Percentiles rank a stretch among this genome's conserved stretches.
These are phyloP conservation scores for Amborella trichopoda DNA, from an alignment of 164 flowering plant species.

Conservation along the genomic window DNA sequence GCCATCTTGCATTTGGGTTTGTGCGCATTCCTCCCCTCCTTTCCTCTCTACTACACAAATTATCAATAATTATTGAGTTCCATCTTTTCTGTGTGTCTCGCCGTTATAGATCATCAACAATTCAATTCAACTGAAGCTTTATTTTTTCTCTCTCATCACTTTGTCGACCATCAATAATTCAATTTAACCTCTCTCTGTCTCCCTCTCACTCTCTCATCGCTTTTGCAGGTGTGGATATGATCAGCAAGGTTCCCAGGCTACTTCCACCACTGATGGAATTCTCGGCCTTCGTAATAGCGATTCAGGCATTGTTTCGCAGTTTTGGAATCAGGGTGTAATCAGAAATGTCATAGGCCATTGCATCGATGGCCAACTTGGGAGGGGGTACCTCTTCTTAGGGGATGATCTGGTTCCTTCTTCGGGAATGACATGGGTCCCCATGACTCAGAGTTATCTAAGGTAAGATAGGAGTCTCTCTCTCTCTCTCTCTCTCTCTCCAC, in stretches of 20 bases:
- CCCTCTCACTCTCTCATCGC: not conserved
- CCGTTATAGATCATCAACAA: too few relatives aligned
- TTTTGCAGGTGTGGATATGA: constrained; percentile 79
- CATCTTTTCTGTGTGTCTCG: constrained; percentile 6
- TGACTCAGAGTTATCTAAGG: too few relatives aligned
- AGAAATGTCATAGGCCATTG: constrained; percentile 82
- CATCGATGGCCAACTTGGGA: constrained; percentile 40
- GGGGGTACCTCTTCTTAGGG: constrained; percentile 82
- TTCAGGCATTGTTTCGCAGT: constrained; percentile 62
- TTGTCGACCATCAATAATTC: not conserved
- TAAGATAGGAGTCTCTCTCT: too few relatives aligned
- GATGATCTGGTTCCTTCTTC: constrained; percentile 55
- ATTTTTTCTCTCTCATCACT: not conserved
- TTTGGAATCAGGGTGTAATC: constrained; percentile 40
- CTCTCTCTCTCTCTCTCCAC: too few relatives aligned
- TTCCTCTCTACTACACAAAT: too few relatives aligned
- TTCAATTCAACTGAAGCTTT: too few relatives aligned
- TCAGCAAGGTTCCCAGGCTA: constrained; percentile 39
- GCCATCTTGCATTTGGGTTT: constrained; percentile 63
- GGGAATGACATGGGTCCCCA: constrained; percentile 55
- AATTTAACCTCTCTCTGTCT: too few relatives aligned
- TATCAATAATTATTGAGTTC: too few relatives aligned
- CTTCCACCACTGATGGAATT: constrained; percentile 65
- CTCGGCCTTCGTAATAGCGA: constrained; percentile 84
- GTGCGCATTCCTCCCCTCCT: not conserved